Evolutionary conservation across 1,284 basidiomycete genomes (phyloP), one percentile per base, ranked within the genome.

Genomic region (Leccinum solheimii): DNA sequence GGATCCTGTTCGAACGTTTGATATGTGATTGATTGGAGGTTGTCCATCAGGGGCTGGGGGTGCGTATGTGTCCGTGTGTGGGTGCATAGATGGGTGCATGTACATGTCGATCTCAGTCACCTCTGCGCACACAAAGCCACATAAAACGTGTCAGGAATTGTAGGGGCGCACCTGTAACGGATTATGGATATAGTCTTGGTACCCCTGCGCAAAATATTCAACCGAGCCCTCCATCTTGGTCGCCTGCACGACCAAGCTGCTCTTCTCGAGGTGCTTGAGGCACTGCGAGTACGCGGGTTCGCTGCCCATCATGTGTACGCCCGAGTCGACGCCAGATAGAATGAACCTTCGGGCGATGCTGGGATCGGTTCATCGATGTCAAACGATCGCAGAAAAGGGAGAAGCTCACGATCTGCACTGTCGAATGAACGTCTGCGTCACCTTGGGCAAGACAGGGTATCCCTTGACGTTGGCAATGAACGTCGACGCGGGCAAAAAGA

Each of bases 1-100:
- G 97, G 95, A 79, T 99, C 97, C 70, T 94, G 88, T 73, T 99
- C 97, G 70, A 99, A 99, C 7, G 94, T 95, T 72, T 98, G 94
- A 75, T 99, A 99, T 7, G 96, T 98, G 60, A 90, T 84, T 68
- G 93, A 95, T 71, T 94, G 94, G 61, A 99, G 79, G 74, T 99
- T 96, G 73, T 99, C 96, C 91, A 97, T 96, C 69, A 99, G 77
- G 10, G 97, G 97, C 90, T 97, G 21, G 21, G 21, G 21, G 75
- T 61, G 61, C 57, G 57, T 36, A 55, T 50, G 55, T 23, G 48
- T 43, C 13, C 34, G 34, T 13, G 34, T 48, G 14, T 50, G 56
- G 16, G 34, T 26, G 40, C 40, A 19, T 43, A 43, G 3, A 43
- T 43, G 40, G 5, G n/a, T 43, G n/a, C 40, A 43, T 43, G 40